These are phyloP conservation scores for Stellera chamaejasme DNA, from an alignment of 345 rosid genomes.

Conservation along the genomic window DNA sequence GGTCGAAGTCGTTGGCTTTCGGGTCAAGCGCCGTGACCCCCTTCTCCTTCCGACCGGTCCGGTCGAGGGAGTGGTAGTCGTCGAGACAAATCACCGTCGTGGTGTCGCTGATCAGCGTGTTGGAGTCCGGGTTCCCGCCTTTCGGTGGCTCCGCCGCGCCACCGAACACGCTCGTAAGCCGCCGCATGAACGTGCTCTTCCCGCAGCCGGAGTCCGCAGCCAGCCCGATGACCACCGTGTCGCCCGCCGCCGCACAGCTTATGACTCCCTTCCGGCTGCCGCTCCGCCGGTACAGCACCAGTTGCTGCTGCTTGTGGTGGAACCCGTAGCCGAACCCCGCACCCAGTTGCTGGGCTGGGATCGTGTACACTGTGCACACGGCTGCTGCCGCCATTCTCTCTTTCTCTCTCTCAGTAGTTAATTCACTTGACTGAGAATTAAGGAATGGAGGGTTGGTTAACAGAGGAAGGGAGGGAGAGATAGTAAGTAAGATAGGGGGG, in stretches of 20 bases:
- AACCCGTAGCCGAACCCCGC: constrained; percentile 4
- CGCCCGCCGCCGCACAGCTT: constrained; percentile 48
- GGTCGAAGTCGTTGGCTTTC: constrained; percentile 81
- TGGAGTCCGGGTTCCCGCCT: constrained; percentile 96
- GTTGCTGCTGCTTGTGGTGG: constrained; percentile 19
- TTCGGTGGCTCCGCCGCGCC: constrained; percentile 92
- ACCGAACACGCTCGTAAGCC: constrained; percentile 88
- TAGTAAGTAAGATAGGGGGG: constrained; percentile 17
- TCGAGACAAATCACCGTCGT: constrained; percentile 93
- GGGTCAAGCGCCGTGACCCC: constrained; percentile 97
- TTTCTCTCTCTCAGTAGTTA: background rate
- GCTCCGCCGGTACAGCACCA: constrained; percentile 19
- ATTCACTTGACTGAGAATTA: background rate
- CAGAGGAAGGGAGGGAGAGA: constrained; percentile 22
- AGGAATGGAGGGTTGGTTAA: constrained; percentile 12
- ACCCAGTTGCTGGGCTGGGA: constrained; percentile 37
- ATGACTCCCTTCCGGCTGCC: constrained; percentile 28
- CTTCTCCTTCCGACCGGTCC: constrained; percentile 82
- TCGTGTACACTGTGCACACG: constrained; percentile 57
- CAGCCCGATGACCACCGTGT: constrained; percentile 77
- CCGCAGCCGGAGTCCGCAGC: constrained; percentile 98
- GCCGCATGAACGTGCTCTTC: constrained; percentile 88
- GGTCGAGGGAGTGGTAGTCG: constrained; percentile 85
- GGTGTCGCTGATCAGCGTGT: constrained; percentile 83
- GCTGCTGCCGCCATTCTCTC: constrained; percentile 40